Percentiles rank a stretch among this genome's conserved stretches.
These are phyloP conservation scores for Furcasterigmium sp. DNA, from an alignment of 2,329 filamentous ascomycete genomes.

Conservation along the genomic window DNA sequence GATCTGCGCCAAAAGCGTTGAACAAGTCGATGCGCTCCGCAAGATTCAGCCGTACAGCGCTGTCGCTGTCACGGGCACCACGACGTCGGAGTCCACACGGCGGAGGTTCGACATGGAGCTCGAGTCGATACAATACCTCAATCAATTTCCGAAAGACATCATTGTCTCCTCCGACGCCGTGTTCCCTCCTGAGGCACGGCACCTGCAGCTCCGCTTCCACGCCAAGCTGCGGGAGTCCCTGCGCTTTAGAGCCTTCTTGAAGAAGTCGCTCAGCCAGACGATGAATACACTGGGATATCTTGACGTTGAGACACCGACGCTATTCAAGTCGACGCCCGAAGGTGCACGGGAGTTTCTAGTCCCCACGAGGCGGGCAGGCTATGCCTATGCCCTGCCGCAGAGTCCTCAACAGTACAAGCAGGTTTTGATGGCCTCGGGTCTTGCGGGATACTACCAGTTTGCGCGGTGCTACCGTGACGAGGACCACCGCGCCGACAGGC, in stretches of 20 bases:
- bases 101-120: conserved; percentile 53
- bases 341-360: conserved; percentile 93
- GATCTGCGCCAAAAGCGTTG: conserved; percentile 33
- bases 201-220: conserved; percentile 81
- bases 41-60: conserved; percentile 45
- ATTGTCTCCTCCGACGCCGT: conserved; percentile 69
- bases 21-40: conserved; percentile 34
- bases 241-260: conserved; percentile 59
- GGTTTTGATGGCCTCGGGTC: conserved; percentile 87
- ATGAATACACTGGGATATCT: conserved; percentile 57
- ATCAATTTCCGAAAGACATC: conserved; percentile 68
- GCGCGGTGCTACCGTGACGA: conserved; percentile 95
- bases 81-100: conserved; percentile 2
- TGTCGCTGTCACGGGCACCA: conserved; percentile 39
- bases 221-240: conserved; percentile 62
- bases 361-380: conserved; percentile 69
- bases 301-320: conserved; percentile 84
- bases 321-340: conserved; percentile 97
- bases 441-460: conserved; percentile 83
- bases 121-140: conserved; percentile 60
- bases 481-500: conserved; percentile 83
- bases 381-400: conserved; percentile 88
- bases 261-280: conserved; percentile 43
- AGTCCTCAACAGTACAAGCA: conserved; percentile 99
- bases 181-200: conserved; percentile 70